These are phyloP conservation scores for Fistulinella cinereoalba DNA, from an alignment of 1,284 basidiomycete species.

Conservation along the genomic window DNA sequence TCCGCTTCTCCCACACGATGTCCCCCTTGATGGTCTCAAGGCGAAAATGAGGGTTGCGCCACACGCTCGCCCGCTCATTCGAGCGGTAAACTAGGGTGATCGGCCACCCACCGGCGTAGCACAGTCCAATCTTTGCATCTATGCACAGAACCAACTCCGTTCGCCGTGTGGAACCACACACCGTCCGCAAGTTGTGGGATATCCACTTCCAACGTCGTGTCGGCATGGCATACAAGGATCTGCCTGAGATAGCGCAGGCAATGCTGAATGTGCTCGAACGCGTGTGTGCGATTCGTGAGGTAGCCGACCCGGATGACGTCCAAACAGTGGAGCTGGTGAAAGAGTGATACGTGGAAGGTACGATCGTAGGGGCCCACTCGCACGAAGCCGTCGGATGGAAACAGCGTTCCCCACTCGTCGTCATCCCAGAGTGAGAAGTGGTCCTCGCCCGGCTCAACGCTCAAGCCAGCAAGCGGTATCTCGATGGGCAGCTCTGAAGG, in stretches of 20 bases:
- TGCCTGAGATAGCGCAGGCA: conserved; percentile 41
- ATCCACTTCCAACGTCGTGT: conserved; percentile 40
- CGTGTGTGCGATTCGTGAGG: conserved; percentile 29
- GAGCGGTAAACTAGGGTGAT: conserved; percentile 28
- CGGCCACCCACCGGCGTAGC: conserved; percentile 32
- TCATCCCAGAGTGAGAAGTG: conserved; percentile 34
- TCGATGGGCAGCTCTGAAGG: conserved; percentile 29
- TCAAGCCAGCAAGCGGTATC: conserved; percentile 27
- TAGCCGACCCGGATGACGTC: conserved; percentile 33
- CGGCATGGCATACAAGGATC: conserved; percentile 38
- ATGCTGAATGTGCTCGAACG: conserved; percentile 37
- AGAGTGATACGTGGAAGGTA: conserved; percentile 34
- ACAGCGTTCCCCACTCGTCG: conserved; percentile 38
- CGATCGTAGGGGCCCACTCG: conserved; percentile 34
- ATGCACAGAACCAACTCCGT: conserved; percentile 34
- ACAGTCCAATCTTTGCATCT: conserved; percentile 39
- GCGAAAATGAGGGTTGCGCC: not conserved
- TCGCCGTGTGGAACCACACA: conserved; percentile 26
- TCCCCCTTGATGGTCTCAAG: not conserved
- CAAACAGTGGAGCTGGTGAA: conserved; percentile 38
- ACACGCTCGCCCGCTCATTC: conserved; percentile 6
- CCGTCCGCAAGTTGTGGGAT: conserved; percentile 25
- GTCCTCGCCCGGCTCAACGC: conserved; percentile 17
- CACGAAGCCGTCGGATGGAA: conserved; percentile 37
- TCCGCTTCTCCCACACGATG: not conserved